These are phyloP conservation scores for Bacterosira constricta DNA, from an alignment of 108 stramenopile genomes.

Conservation along the genomic window DNA sequence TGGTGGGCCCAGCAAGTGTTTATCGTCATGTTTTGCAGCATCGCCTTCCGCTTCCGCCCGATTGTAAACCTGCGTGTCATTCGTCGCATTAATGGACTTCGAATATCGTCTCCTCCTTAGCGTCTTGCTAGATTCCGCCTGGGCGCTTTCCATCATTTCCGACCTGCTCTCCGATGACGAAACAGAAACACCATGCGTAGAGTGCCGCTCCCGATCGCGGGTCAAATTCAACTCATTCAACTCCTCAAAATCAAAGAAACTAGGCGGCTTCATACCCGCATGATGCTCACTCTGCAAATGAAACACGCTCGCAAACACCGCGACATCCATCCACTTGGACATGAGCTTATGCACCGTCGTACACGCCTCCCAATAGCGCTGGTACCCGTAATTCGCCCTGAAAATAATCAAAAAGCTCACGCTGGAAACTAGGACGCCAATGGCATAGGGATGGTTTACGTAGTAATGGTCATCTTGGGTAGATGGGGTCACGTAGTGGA, in stretches of 20 bases:
- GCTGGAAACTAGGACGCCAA: conserved; percentile 61
- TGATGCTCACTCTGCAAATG: conserved; percentile 70
- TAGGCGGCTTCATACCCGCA: conserved; percentile 60
- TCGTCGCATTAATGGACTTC: conserved; percentile 41
- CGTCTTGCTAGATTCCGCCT: not conserved
- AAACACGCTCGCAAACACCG: conserved; percentile 53
- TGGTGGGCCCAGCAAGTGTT: conserved; percentile 49
- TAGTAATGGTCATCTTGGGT: conserved; percentile 3
- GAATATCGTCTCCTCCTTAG: conserved; percentile 10
- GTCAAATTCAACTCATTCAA: conserved; percentile 58
- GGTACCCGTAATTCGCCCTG: conserved; percentile 68
- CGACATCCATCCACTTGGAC: conserved; percentile 79
- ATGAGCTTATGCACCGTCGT: conserved; percentile 55
- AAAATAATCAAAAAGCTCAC: conserved; percentile 74
- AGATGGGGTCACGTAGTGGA: conserved; percentile 18
- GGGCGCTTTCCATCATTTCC: not conserved
- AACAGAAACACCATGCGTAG: no score
- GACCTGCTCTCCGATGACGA: no score
- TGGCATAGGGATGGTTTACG: conserved; percentile 70
- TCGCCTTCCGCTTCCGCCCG: not conserved
- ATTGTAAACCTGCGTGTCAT: not conserved
- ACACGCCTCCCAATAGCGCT: conserved; percentile 76
- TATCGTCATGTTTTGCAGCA: conserved; percentile 19
- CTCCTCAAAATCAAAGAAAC: conserved; percentile 65
- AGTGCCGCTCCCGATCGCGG: conserved; percentile 65